A percentile compares a stretch with the other conserved stretches of the same genome.
phyloP scores from a whole-genome alignment of 2,329 filamentous ascomycete genomes.

The Alternaria gansuensis region DNA sequence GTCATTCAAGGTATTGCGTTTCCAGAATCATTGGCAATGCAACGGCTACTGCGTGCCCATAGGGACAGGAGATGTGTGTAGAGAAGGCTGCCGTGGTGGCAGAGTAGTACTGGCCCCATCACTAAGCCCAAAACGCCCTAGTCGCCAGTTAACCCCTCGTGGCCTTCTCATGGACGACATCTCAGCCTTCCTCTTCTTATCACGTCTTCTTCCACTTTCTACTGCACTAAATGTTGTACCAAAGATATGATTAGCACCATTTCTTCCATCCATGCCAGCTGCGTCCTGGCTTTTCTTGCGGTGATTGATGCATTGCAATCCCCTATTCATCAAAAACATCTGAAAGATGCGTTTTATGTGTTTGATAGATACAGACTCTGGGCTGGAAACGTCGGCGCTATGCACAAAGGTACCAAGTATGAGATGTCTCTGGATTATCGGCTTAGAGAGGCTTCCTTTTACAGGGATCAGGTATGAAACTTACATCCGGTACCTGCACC shows the following conservation, averaged over 20 bases:
- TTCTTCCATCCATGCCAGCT: neutral
- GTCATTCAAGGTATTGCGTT: too few relatives aligned
- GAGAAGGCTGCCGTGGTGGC: neutral
- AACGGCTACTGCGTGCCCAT: too few relatives aligned
- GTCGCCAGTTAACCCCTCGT: neutral
- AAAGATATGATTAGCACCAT: neutral
- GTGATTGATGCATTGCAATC: neutral
- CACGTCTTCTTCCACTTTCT: neutral
- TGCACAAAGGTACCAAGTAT: neutral
- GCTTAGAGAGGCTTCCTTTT: neutral
- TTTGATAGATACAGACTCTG: neutral
- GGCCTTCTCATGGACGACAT: too few relatives aligned
- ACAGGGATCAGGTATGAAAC: neutral
- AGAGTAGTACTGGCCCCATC: neutral
- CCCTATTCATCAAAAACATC: neutral
- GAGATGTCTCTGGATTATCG: neutral
- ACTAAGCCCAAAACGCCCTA: neutral
- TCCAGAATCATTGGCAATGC: too few relatives aligned
- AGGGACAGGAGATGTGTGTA: neutral
- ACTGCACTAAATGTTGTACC: neutral
- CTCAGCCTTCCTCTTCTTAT: too few relatives aligned
- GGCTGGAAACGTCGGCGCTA: neutral
- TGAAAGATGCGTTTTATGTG: fast-evolving
- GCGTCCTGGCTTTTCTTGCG: neutral
- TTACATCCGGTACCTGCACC: too few relatives aligned